Conservation (phyloP, 2,329 filamentous ascomycete species). For the Sporothrix protearum region DNA sequence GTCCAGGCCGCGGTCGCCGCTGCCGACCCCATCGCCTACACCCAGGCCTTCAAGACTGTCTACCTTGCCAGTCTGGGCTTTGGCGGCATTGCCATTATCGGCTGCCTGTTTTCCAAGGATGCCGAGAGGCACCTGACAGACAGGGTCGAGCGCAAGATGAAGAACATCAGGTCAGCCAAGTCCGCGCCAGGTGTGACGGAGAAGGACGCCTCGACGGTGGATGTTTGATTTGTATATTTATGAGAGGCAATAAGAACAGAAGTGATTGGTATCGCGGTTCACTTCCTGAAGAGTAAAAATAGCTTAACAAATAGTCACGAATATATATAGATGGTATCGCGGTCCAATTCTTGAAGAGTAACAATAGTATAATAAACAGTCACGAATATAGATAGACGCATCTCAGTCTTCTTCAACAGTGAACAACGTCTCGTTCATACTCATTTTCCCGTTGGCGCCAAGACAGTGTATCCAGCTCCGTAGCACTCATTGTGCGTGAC, state of each 20-base stretch:
- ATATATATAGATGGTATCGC: neutral
- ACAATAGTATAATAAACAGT: neutral
- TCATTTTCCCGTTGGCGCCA: no score
- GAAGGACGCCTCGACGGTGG: neutral
- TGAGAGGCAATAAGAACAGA: no score
- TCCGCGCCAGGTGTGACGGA: neutral
- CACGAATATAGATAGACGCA: neutral
- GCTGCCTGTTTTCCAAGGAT: slow-evolving; percentile 19
- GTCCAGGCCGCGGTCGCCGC: slow-evolving; percentile 10
- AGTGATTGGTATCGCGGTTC: no score
- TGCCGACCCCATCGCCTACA: slow-evolving; percentile 12
- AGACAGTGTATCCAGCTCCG: no score
- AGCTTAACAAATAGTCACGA: neutral
- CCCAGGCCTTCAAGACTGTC: slow-evolving; percentile 21
- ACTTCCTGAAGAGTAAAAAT: no score
- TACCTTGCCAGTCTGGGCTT: slow-evolving; percentile 21
- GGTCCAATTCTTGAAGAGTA: neutral
- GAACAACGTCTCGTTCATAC: neutral
- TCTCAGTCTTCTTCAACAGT: neutral
- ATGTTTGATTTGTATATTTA: no score
- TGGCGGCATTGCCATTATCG: slow-evolving; percentile 19
- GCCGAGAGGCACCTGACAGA: slow-evolving; percentile 19
- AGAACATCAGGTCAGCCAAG: neutral
- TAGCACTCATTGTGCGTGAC: no score
- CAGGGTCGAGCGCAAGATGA: slow-evolving; percentile 21